Conservation (phyloP, 768 basidiomycete genomes). For the Amanita subjunquillea region DNA sequence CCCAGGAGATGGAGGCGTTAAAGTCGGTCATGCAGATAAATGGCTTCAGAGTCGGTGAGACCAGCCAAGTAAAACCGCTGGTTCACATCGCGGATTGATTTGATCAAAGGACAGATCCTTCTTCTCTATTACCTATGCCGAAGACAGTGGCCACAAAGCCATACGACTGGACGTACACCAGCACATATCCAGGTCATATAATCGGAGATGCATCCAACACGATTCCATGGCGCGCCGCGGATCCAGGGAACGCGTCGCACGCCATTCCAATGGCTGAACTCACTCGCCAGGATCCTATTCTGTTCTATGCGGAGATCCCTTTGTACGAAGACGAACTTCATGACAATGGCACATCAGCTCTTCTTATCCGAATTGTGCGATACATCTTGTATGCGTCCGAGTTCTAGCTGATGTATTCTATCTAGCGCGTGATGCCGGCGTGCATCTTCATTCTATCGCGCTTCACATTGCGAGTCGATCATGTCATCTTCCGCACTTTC, state of each 20-base stretch:
- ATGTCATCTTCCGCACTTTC: conserved; percentile 82
- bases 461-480: conserved; percentile 90
- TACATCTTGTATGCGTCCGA: background rate
- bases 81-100: conserved; percentile 8
- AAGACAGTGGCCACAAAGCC: conserved; percentile 69
- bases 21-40: conserved; percentile 89
- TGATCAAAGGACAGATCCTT: conserved; percentile 43
- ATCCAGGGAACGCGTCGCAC: conserved; percentile 46
- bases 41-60: conserved; percentile 85
- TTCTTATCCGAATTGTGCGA: conserved; percentile 76
- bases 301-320: conserved; percentile 96
- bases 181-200: conserved; percentile 66
- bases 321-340: conserved; percentile 96
- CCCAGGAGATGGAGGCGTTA: conserved; percentile 83
- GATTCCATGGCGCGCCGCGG: conserved; percentile 40
- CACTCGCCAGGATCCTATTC: conserved; percentile 84
- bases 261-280: conserved; percentile 78
- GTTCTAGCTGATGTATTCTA: background rate
- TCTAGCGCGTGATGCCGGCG: conserved; percentile 91
- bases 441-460: conserved; percentile 87
- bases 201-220: conserved; percentile 10
- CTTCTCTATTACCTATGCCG: conserved; percentile 57
- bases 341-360: conserved; percentile 85
- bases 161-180: conserved; percentile 98
- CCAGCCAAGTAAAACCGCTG: conserved; percentile 4